A percentile compares a stretch with the other conserved stretches of the same genome.
Conservation (phyloP, 768 basidiomycete species). For the Xerocomellus dryophilus region DNA sequence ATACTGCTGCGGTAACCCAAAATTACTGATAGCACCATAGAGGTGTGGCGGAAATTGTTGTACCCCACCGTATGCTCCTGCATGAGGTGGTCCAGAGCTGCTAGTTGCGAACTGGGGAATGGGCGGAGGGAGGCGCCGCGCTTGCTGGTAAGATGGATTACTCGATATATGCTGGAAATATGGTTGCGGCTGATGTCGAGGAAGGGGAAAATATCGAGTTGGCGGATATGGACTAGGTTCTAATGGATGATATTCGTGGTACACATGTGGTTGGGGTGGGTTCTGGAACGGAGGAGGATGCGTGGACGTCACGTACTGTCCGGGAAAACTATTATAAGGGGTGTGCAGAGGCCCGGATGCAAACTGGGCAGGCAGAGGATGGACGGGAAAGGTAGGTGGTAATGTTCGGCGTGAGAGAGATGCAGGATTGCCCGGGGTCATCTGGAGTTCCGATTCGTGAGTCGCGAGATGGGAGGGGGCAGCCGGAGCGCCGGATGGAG, state of each 20-base stretch:
- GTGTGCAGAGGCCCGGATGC: slow-evolving; percentile 30
- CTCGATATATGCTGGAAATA: slow-evolving; percentile 40
- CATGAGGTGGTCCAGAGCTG: slow-evolving; percentile 15
- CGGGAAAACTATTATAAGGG: slow-evolving; percentile 37
- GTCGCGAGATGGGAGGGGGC: not conserved
- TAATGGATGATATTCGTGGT: slow-evolving; percentile 33
- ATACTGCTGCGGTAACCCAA: slow-evolving; percentile 38
- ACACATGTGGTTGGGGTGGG: slow-evolving; percentile 31
- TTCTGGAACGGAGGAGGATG: slow-evolving; percentile 33
- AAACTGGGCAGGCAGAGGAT: slow-evolving; percentile 19
- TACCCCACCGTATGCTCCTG: slow-evolving; percentile 22
- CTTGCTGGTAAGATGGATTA: slow-evolving; percentile 25
- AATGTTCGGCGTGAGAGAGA: not conserved
- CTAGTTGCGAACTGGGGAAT: slow-evolving; percentile 24
- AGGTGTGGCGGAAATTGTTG: slow-evolving; percentile 14
- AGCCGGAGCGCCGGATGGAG: not conserved
- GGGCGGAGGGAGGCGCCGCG: slow-evolving; percentile 17
- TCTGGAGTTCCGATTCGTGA: not conserved
- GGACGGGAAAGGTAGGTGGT: slow-evolving; percentile 23
- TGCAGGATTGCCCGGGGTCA: not conserved
- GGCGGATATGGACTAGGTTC: slow-evolving; percentile 41
- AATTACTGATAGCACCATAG: slow-evolving; percentile 34
- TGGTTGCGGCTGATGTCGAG: slow-evolving; percentile 32
- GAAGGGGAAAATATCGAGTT: slow-evolving; percentile 41
- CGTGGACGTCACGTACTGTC: slow-evolving; percentile 48